Percentiles rank a stretch among this genome's conserved stretches.
Conservation (phyloP, 1,284 basidiomycete species). For the Irpex sp. region DNA sequence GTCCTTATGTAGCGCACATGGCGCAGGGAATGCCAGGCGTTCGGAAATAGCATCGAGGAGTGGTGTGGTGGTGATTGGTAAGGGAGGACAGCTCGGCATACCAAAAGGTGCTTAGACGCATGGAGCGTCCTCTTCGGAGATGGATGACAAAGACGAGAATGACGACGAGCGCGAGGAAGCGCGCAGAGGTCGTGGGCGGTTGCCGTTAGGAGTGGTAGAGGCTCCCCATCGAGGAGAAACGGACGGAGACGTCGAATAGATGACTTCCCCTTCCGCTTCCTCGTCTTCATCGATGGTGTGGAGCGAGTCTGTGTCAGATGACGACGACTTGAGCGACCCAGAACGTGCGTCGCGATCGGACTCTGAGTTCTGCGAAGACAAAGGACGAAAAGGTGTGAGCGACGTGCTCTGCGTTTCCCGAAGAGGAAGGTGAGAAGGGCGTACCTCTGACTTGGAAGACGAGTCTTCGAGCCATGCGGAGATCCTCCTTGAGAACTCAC, state of each 20-base stretch:
- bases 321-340: constrained; percentile 1
- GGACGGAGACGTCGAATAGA: constrained; percentile 10
- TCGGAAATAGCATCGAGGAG: too few species aligned
- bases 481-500: constrained; percentile 30
- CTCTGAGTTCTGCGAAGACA: neutral
- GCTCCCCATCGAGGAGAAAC: neutral
- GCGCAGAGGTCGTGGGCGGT: constrained; percentile 16
- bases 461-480: constrained; percentile 27
- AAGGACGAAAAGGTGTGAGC: neutral
- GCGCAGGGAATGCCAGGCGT: too few species aligned
- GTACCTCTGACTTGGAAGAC: neutral
- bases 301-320: constrained; percentile 9
- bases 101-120: neutral
- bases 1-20: too few species aligned
- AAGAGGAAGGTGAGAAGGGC: neutral
- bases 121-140: constrained; percentile 23
- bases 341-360: neutral
- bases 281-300: constrained; percentile 14
- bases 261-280: constrained; percentile 7
- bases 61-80: too few species aligned
- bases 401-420: neutral
- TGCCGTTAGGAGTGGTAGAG: neutral
- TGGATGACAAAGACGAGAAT: constrained; percentile 26
- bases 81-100: too few species aligned
- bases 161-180: constrained; percentile 25